Conservation (phyloP, 2,329 filamentous ascomycete genomes). For the Esteya vermicola region DNA sequence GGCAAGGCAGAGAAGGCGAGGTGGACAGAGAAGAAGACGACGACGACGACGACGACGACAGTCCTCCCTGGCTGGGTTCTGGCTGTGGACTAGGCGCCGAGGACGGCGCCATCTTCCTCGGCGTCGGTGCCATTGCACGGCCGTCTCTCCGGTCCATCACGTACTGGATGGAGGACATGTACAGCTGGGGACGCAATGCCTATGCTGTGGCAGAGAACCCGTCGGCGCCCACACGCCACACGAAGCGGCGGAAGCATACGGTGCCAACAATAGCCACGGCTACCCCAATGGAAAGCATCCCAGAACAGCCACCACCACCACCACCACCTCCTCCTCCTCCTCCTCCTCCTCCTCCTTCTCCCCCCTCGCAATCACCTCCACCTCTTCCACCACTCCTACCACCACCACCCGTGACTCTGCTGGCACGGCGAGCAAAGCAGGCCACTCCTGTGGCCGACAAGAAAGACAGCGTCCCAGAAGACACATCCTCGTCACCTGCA, state of each 20-base stretch:
- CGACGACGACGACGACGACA: background rate
- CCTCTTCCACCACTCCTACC: slow-evolving; percentile 8
- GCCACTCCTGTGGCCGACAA: background rate
- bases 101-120: slow-evolving; percentile 79
- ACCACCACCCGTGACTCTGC: slow-evolving; percentile 11
- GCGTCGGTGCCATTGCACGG: slow-evolving; percentile 57
- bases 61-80: slow-evolving; percentile 54
- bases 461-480: background rate
- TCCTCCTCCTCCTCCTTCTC: too few species aligned
- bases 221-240: slow-evolving; percentile 37
- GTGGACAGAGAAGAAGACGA: slow-evolving; percentile 5
- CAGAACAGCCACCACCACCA: slow-evolving; percentile 5
- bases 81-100: slow-evolving; percentile 53
- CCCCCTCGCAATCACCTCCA: too few species aligned
- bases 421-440: slow-evolving; percentile 7
- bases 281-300: slow-evolving; percentile 4
- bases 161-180: slow-evolving; percentile 80
- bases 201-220: slow-evolving; percentile 78
- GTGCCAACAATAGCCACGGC: too few species aligned
- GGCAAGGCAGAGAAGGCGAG: too few species aligned
- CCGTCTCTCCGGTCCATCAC: slow-evolving; percentile 59
- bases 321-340: slow-evolving; percentile 9
- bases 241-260: slow-evolving; percentile 16
- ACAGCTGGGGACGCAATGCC: slow-evolving; percentile 67
- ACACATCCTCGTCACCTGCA: too few species aligned